Evolutionary conservation across 2,329 filamentous ascomycete species (phyloP).

Genomic region (Aspergillus viridinutans): DNA sequence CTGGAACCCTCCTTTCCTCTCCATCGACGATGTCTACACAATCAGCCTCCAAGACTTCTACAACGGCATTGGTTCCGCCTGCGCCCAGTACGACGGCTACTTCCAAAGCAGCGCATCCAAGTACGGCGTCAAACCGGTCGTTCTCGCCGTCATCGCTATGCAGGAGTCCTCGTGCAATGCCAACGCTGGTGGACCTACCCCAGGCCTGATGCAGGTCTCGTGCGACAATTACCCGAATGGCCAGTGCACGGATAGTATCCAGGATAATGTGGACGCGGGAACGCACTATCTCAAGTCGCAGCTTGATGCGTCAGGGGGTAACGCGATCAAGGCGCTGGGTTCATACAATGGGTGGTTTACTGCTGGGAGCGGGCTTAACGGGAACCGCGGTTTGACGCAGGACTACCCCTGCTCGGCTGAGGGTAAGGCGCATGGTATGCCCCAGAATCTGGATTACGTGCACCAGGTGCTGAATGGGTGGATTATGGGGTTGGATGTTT

Average conservation of each 20-base stretch:
- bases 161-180: not conserved
- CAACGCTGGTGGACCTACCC: not conserved
- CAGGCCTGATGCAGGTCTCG: not conserved
- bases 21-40: constrained; percentile 14
- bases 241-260: not conserved
- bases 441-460: not conserved
- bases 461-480: not conserved
- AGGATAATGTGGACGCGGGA: not conserved
- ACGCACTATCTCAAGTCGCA: not conserved
- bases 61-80: constrained; percentile 11
- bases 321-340: not conserved
- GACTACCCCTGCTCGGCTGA: not conserved
- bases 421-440: not conserved
- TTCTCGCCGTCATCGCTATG: constrained; percentile 22
- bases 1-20: constrained; percentile 34
- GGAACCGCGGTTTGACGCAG: not conserved
- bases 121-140: constrained; percentile 31
- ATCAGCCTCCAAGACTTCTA: constrained; percentile 16
- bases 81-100: constrained; percentile 30
- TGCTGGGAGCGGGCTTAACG: not conserved
- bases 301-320: not conserved
- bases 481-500: not conserved
- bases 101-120: constrained; percentile 29
- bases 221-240: not conserved
- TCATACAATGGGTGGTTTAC: not conserved